These are phyloP conservation scores for Wickerhamomyces bovis DNA, from an alignment of 805 yeast species.

Conservation along the genomic window DNA sequence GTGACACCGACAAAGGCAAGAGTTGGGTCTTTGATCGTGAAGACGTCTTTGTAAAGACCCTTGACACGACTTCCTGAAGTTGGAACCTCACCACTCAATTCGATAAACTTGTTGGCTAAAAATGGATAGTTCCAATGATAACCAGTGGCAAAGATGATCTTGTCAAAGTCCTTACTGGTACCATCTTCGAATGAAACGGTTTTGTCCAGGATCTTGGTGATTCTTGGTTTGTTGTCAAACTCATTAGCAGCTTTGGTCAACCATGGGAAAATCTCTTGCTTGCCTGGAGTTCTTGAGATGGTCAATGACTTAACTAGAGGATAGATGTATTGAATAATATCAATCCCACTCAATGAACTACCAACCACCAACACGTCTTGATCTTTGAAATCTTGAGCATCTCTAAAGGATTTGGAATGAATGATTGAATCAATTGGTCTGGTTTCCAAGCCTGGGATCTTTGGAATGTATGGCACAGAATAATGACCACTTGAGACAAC, in stretches of 20 bases:
- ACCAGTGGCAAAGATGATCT: constrained; percentile 35
- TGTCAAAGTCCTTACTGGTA: constrained; percentile 26
- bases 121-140: constrained; percentile 37
- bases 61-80: constrained; percentile 27
- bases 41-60: constrained; percentile 39
- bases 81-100: constrained; percentile 10
- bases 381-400: constrained; percentile 32
- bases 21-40: constrained; percentile 39
- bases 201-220: constrained; percentile 21
- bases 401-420: constrained; percentile 47
- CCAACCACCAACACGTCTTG: constrained; percentile 38
- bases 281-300: constrained; percentile 67
- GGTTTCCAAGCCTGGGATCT: constrained; percentile 37
- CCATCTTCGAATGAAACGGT: constrained; percentile 30
- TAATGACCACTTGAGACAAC: constrained; percentile 56
- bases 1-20: constrained; percentile 35
- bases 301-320: constrained; percentile 38
- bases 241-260: constrained; percentile 33
- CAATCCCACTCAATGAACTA: constrained; percentile 35
- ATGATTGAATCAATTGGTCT: constrained; percentile 35
- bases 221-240: constrained; percentile 26
- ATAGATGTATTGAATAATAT: constrained; percentile 36
- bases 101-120: constrained; percentile 17
- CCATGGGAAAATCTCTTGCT: constrained; percentile 42
- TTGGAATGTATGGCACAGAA: constrained; percentile 49